Percentiles rank a stretch among this genome's conserved stretches.
phyloP scores from a whole-genome alignment of 495 filamentous ascomycete species.

The Achaetomiella virescens region DNA sequence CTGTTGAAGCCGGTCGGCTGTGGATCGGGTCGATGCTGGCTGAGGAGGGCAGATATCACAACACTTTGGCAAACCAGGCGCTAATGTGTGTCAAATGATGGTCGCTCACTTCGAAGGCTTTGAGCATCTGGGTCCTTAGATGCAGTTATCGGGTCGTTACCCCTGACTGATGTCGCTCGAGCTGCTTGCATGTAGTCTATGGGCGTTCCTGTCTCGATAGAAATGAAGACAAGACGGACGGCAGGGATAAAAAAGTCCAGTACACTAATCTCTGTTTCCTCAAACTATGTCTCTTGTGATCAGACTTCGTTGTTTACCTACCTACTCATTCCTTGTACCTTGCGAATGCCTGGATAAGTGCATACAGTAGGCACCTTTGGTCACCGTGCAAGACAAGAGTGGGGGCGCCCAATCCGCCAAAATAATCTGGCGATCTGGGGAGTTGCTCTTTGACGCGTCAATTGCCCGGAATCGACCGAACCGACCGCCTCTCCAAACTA shows the following conservation, averaged over 20 bases:
- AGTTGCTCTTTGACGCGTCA: conserved; percentile 27
- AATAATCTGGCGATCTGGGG: conserved; percentile 27
- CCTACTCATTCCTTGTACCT: not conserved
- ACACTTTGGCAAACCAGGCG: conserved; percentile 46
- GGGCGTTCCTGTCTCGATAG: not conserved
- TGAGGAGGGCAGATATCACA: conserved; percentile 43
- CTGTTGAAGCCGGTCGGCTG: conserved; percentile 43
- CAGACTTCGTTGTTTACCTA: too few species aligned
- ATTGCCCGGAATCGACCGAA: conserved; percentile 22
- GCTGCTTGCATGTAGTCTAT: not conserved
- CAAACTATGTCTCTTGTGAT: too few species aligned
- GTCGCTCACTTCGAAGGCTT: not conserved
- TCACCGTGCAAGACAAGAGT: conserved; percentile 5
- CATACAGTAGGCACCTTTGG: conserved; percentile 8
- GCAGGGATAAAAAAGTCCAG: too few species aligned
- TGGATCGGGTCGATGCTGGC: conserved; percentile 50
- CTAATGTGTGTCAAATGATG: conserved; percentile 43
- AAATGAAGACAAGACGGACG: too few species aligned
- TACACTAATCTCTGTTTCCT: too few species aligned
- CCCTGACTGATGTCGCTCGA: not conserved
- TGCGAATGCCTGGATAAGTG: conserved; percentile 9
- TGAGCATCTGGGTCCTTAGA: too few species aligned
- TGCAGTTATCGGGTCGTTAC: not conserved
- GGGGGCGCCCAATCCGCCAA: conserved; percentile 22
- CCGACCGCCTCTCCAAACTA: conserved; percentile 3